Conservation (phyloP, 1,284 basidiomycete species). For the Cryptococcus maquisensis region DNA sequence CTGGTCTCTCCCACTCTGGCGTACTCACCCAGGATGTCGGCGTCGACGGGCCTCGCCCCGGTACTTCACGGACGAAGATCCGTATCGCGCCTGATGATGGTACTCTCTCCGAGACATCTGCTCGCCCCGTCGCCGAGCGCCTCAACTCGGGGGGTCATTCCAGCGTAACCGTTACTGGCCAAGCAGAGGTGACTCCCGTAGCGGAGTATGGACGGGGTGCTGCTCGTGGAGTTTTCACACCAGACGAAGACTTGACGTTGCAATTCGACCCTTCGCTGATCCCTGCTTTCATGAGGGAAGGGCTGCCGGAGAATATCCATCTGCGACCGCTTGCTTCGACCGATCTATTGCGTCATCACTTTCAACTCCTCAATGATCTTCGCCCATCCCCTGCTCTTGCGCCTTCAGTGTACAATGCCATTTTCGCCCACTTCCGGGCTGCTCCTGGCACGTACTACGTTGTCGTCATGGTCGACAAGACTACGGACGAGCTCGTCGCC, state of each 20-base stretch:
- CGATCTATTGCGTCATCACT: slow-evolving; percentile 80
- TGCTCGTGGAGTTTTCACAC: slow-evolving; percentile 53
- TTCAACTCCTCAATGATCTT: slow-evolving; percentile 74
- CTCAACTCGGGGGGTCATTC: too few relatives aligned
- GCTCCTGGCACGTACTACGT: slow-evolving; percentile 70
- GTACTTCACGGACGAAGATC: slow-evolving; percentile 30
- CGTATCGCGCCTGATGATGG: background rate
- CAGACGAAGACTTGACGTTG: slow-evolving; percentile 66
- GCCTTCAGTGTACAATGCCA: slow-evolving; percentile 61
- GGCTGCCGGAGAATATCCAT: slow-evolving; percentile 26
- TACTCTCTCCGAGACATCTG: too few relatives aligned
- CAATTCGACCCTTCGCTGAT: slow-evolving; percentile 64
- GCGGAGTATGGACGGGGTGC: too few relatives aligned
- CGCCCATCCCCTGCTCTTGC: slow-evolving; percentile 74
- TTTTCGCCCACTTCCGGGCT: slow-evolving; percentile 55
- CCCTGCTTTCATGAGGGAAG: slow-evolving; percentile 46
- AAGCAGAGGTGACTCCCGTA: too few relatives aligned
- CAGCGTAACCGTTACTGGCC: too few relatives aligned
- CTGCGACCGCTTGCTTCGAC: slow-evolving; percentile 75
- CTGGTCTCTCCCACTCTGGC: slow-evolving; percentile 27
- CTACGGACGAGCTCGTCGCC: slow-evolving; percentile 73
- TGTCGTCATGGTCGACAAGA: slow-evolving; percentile 73
- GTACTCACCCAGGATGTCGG: slow-evolving; percentile 21
- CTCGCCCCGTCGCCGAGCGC: too few relatives aligned
- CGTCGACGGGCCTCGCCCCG: slow-evolving; percentile 25